Conservation (phyloP, 306 rosid genomes). For the Medicago lupulina region DNA sequence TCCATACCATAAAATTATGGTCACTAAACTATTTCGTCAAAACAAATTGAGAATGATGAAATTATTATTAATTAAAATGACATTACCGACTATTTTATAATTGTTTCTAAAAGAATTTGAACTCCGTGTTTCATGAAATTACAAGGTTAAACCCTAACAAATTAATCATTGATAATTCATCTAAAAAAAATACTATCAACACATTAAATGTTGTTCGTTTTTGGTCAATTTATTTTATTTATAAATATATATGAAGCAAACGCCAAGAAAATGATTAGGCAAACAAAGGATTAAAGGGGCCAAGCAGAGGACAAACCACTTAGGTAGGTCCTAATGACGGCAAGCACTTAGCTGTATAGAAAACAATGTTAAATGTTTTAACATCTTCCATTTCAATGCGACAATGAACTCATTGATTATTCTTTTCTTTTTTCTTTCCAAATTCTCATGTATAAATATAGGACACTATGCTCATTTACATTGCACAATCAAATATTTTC, state of each 20-base stretch:
- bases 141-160: no score
- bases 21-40: no score
- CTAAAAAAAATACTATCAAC: no score
- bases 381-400: constrained; percentile 45
- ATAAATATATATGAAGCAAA: constrained; percentile 5
- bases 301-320: constrained; percentile 36
- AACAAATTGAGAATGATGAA: no score
- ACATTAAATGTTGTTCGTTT: neutral
- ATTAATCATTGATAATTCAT: no score
- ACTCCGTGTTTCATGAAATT: no score
- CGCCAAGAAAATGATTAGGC: constrained; percentile 40
- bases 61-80: no score
- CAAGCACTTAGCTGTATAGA: constrained; percentile 80
- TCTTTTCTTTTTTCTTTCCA: constrained; percentile 2
- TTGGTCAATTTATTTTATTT: neutral
- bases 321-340: constrained; percentile 69
- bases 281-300: constrained; percentile 14
- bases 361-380: constrained; percentile 53
- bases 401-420: constrained; percentile 2
- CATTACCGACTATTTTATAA: no score
- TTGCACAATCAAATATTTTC: constrained; percentile 36
- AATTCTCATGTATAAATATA: constrained; percentile 45
- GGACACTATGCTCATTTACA: constrained; percentile 17
- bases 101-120: no score
- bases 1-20: no score